These are phyloP conservation scores for Tolypocladium nubicola DNA, from an alignment of 2,329 filamentous ascomycete species.

Conservation along the genomic window DNA sequence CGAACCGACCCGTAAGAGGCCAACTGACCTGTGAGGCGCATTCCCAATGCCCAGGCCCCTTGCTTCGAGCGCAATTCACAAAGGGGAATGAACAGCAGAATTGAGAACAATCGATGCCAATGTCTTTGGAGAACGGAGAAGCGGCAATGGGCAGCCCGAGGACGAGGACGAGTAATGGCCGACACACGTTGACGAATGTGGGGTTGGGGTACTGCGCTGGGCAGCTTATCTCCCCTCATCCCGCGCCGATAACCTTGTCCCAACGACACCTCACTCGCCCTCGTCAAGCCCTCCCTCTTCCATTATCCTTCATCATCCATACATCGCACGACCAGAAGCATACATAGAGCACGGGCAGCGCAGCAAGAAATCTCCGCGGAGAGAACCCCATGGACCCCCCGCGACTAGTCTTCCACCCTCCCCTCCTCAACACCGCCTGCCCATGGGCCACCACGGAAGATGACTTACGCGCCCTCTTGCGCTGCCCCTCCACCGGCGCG, in stretches of 20 bases:
- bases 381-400: slow-evolving; percentile 5
- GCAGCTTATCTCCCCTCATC: neutral
- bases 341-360: neutral
- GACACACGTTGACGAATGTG: neutral
- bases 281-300: neutral
- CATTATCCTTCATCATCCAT: neutral
- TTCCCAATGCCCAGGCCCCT: no score
- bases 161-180: no score
- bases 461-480: slow-evolving; percentile 52
- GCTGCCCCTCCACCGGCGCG: slow-evolving; percentile 54
- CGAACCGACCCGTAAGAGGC: no score
- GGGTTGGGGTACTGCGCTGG: neutral
- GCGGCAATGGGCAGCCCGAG: no score
- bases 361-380: neutral
- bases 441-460: slow-evolving; percentile 62
- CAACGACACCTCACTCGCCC: neutral
- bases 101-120: no score
- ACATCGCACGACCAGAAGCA: neutral
- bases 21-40: no score
- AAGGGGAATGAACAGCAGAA: no score
- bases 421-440: slow-evolving; percentile 63
- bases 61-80: no score
- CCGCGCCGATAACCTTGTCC: no score
- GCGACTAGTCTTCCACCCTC: slow-evolving; percentile 43
- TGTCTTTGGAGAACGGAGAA: no score